Evolutionary conservation across 805 yeast genomes (phyloP), one percentile per base, ranked within the genome.

Genomic region (Priceomyces medius): DNA sequence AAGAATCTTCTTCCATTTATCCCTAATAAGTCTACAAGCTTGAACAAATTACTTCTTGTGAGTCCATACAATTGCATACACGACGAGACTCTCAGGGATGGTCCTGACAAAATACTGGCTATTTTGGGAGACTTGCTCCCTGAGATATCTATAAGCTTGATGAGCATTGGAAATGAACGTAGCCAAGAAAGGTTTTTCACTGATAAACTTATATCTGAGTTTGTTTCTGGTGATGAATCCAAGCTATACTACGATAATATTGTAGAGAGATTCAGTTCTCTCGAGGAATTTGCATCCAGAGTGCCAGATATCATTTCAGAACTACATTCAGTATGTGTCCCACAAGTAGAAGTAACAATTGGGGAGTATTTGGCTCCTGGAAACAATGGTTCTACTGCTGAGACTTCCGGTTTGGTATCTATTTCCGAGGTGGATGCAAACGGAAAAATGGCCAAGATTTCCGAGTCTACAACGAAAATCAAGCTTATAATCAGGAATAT

Each of bases 1-100:
- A 47, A 50, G 32, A 56, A 56, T 12, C 46, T 64, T 20, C 48
- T 48, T 14, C 59, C 66, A 3, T 61, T 61, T 41, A 49, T 61
- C 20, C 55, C 47, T 4, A n/a, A 19, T 6, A 26, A 27, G 1
- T 2, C 21, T 2, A 37, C 33, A 10, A 29, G 31, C 24, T 35
- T 46, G n/a, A 49, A 49, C 29, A 50, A 48, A 23, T 27, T 54
- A 14, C 26, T 59, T 1, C 35, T 57, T 8, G 10, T 58, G 6
- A 54, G 47, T 34, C 37, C 48, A 1, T 50, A 35, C 23, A 28
- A 28, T 21, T 38, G 31, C 19, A 17, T 14, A 8, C 14, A 13
- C 19, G 16, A 6, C n/a, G 23, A 12, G 21, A 13, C 14, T 27
- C 14, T 8, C 8, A 6, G 23, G 7, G 13, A 20, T 23, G 29